These are phyloP conservation scores for Hawksworthiomyces lignivorus DNA, from an alignment of 2,329 filamentous ascomycete genomes.

Conservation along the genomic window DNA sequence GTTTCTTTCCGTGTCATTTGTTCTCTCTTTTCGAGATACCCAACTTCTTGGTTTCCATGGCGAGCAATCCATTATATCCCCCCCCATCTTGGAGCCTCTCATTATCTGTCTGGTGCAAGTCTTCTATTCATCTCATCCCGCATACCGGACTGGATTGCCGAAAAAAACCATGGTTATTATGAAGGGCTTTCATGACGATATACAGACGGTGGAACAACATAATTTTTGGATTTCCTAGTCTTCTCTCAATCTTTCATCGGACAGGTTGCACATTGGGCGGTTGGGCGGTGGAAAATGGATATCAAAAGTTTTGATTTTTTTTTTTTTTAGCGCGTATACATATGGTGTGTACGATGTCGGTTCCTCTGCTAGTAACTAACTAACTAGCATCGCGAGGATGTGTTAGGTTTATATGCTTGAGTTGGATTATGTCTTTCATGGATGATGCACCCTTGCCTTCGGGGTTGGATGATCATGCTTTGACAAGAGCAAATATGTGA, in stretches of 20 bases:
- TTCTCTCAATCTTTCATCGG: background rate
- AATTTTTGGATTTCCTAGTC: conserved; percentile 1
- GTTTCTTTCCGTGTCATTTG: background rate
- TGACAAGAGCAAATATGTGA: too few species aligned
- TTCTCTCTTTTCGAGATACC: conserved; percentile 11
- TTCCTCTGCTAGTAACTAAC: too few species aligned
- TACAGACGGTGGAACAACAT: background rate
- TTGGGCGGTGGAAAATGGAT: conserved; percentile 3
- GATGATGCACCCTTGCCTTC: too few species aligned
- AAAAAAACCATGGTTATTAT: background rate
- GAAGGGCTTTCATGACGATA: conserved; percentile 4
- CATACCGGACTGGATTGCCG: conserved; percentile 4
- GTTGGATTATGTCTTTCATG: too few species aligned
- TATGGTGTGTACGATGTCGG: background rate
- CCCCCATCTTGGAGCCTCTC: background rate
- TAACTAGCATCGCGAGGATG: too few species aligned
- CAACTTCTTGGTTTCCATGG: conserved; percentile 9
- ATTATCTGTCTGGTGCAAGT: background rate
- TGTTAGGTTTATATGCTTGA: too few species aligned
- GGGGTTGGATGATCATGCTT: too few species aligned
- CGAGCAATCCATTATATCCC: conserved; percentile 5
- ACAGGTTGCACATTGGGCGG: conserved; percentile 3
- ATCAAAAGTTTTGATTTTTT: background rate
- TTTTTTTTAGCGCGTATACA: background rate
- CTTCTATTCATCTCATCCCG: too few species aligned